phyloP scores from a whole-genome alignment of 441 rosid species.

The Manihot esculenta region DNA sequence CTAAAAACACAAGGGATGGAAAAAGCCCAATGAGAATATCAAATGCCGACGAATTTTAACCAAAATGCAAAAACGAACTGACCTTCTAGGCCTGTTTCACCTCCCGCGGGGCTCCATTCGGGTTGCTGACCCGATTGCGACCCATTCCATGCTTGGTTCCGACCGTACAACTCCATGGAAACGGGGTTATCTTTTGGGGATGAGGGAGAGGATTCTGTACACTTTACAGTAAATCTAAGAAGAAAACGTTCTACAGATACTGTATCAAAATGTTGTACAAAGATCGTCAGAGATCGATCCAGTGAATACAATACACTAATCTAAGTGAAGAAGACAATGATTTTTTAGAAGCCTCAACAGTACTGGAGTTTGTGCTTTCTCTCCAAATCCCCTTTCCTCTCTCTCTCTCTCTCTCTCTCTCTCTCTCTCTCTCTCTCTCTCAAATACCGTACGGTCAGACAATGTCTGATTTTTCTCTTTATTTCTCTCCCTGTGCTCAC shows the following conservation, averaged over 20 bases:
- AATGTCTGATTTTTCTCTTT: background rate
- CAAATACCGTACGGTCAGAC: slow-evolving; percentile 15
- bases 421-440: background rate
- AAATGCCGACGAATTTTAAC: slow-evolving; percentile 26
- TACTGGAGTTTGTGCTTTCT: background rate
- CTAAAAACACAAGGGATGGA: slow-evolving; percentile 28
- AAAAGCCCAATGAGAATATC: background rate
- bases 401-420: too few relatives aligned
- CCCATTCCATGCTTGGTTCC: slow-evolving; percentile 47
- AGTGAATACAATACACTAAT: slow-evolving; percentile 16
- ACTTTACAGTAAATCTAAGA: slow-evolving; percentile 22
- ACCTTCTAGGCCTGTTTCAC: slow-evolving; percentile 69
- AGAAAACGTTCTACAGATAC: background rate
- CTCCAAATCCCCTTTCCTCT: background rate
- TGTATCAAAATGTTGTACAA: slow-evolving; percentile 23
- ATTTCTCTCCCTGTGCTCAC: too few relatives aligned
- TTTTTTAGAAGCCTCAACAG: slow-evolving; percentile 6
- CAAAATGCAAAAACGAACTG: slow-evolving; percentile 13
- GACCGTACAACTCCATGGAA: slow-evolving; percentile 72
- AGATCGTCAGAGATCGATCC: slow-evolving; percentile 27
- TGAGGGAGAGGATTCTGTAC: slow-evolving; percentile 35
- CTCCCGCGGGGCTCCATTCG: slow-evolving; percentile 54
- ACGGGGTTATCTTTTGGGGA: slow-evolving; percentile 15
- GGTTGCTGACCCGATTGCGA: slow-evolving; percentile 50
- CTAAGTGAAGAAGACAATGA: slow-evolving; percentile 17